Conservation (phyloP, 345 rosid species). For the Hibiscus mutabilis region DNA sequence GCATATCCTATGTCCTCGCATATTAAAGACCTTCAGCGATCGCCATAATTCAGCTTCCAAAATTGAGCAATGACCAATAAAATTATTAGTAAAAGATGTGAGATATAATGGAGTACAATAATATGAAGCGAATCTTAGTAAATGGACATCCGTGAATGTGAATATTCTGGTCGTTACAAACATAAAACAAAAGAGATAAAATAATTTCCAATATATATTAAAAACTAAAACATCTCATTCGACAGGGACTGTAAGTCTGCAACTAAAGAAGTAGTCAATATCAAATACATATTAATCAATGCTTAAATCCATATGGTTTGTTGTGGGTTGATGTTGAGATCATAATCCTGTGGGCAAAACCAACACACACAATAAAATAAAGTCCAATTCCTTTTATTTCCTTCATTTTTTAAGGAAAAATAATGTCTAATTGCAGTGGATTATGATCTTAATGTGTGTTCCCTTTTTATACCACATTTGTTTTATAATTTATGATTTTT, state of each 20-base stretch:
- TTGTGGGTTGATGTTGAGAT: neutral
- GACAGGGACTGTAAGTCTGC: neutral
- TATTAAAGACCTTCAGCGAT: too few species aligned
- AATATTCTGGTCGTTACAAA: too few species aligned
- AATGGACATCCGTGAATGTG: too few species aligned
- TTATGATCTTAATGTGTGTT: neutral
- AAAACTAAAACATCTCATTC: neutral
- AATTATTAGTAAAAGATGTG: too few species aligned
- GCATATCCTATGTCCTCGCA: too few species aligned
- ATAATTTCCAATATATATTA: too few species aligned
- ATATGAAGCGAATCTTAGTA: too few species aligned
- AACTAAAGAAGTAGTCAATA: neutral
- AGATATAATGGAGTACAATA: too few species aligned
- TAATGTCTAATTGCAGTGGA: neutral
- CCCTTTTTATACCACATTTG: neutral
- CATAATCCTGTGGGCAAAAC: neutral
- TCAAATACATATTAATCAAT: neutral
- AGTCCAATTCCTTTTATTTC: neutral
- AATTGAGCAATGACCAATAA: too few species aligned
- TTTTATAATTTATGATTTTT: neutral
- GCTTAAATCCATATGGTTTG: neutral
- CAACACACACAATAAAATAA: neutral
- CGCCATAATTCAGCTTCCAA: too few species aligned
- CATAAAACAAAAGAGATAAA: too few species aligned
- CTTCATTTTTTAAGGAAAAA: too few species aligned